These are phyloP conservation scores for Luzula sylvatica DNA, from an alignment of 176 grass and related monocot species.

Conservation along the genomic window DNA sequence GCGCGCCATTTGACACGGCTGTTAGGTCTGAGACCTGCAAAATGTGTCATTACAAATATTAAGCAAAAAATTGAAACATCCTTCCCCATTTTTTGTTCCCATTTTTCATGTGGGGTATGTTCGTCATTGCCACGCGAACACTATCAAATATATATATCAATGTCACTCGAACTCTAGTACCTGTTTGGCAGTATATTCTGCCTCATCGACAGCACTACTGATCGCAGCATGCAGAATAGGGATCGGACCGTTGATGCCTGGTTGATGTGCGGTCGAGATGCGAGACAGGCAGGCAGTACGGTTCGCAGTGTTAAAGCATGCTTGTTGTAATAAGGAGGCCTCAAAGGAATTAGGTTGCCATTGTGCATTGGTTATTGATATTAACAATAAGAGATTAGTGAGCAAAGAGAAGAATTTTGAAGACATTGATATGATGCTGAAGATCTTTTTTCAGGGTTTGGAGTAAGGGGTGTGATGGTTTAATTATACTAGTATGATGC, in stretches of 20 bases:
- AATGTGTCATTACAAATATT: too few species aligned
- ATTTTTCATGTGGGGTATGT: too few species aligned
- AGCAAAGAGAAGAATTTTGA: neutral
- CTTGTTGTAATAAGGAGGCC: constrained; percentile 56
- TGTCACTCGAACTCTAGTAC: neutral
- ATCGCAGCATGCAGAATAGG: constrained; percentile 75
- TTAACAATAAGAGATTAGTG: constrained; percentile 13
- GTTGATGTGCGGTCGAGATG: constrained; percentile 32
- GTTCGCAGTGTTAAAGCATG: constrained; percentile 56
- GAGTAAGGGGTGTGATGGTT: neutral
- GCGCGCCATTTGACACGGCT: constrained; percentile 30
- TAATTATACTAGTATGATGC: too few species aligned
- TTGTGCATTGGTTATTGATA: constrained; percentile 17
- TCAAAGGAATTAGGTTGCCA: constrained; percentile 69
- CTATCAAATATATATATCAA: too few species aligned
- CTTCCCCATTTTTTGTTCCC: too few species aligned
- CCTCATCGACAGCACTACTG: constrained; percentile 53
- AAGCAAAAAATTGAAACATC: too few species aligned
- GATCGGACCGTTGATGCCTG: constrained; percentile 29
- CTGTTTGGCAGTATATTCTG: constrained; percentile 22
- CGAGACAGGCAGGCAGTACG: constrained; percentile 35
- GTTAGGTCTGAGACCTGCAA: constrained; percentile 17
- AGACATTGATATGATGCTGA: constrained; percentile 8
- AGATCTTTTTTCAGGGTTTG: constrained; percentile 7
- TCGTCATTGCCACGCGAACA: too few species aligned